A percentile compares a stretch with the other conserved stretches of the same genome.
Conservation (phyloP, 225 moss, liverwort and hornwort species). For the Takakia lepidozioides region DNA sequence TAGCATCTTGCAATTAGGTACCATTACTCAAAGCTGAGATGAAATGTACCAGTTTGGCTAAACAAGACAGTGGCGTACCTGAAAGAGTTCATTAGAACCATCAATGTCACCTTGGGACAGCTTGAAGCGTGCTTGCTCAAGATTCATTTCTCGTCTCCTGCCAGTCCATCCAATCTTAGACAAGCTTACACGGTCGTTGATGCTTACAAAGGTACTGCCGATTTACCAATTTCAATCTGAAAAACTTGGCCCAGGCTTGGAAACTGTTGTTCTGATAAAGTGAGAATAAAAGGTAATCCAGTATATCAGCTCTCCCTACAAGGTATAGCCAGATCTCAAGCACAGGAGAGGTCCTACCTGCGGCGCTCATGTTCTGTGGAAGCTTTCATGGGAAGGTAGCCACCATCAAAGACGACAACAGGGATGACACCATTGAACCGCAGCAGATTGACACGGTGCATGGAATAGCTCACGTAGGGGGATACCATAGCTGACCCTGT, state of each 20-base stretch:
- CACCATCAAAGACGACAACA: constrained; percentile 54
- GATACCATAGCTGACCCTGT: constrained; percentile 6
- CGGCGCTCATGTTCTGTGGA: constrained; percentile 29
- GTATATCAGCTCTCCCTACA: too few species aligned
- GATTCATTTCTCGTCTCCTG: constrained; percentile 24
- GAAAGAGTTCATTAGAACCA: constrained; percentile 30
- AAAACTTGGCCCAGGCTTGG: too few species aligned
- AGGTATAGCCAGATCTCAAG: too few species aligned
- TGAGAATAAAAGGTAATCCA: too few species aligned
- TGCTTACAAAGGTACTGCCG: too few species aligned
- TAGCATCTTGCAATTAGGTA: neutral
- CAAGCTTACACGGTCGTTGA: too few species aligned
- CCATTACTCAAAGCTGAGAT: neutral
- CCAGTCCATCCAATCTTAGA: too few species aligned
- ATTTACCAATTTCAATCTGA: too few species aligned
- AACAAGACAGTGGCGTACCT: constrained; percentile 16
- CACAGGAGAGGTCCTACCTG: constrained; percentile 10
- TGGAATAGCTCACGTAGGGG: constrained; percentile 33
- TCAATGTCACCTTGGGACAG: constrained; percentile 23
- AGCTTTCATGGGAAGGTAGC: constrained; percentile 42
- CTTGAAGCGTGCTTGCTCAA: constrained; percentile 30
- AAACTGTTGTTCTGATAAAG: too few species aligned
- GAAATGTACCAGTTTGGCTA: too few species aligned
- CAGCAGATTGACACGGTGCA: constrained; percentile 42
- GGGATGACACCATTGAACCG: constrained; percentile 33